phyloP scores from a whole-genome alignment of 2,329 filamentous ascomycete species.

The Scedosporium minutisporum region DNA sequence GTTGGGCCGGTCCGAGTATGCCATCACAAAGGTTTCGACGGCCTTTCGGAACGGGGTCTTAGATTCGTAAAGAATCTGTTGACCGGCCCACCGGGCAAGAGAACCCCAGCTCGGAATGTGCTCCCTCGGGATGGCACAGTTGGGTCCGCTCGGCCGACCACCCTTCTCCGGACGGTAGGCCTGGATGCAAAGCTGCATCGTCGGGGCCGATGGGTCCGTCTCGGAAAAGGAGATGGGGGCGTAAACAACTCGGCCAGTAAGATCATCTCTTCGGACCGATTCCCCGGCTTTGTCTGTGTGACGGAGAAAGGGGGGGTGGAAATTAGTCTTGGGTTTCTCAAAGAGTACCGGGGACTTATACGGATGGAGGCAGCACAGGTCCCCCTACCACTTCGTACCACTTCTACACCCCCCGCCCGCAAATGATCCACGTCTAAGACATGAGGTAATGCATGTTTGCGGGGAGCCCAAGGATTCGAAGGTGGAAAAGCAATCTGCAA shows the following conservation, averaged over 20 bases:
- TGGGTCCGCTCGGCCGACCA: neutral
- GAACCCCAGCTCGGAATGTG: conserved; percentile 24
- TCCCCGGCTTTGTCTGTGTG: neutral
- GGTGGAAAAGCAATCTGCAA: neutral
- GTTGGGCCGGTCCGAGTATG: conserved; percentile 20
- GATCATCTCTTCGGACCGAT: conserved; percentile 4
- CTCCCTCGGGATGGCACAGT: conserved; percentile 20
- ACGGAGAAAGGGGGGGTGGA: neutral
- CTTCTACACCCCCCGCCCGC: neutral
- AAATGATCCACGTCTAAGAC: neutral
- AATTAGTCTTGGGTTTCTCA: neutral
- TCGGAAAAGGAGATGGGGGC: conserved; percentile 4
- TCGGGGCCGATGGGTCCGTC: conserved; percentile 1
- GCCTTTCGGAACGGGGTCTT: conserved; percentile 21
- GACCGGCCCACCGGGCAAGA: conserved; percentile 27
- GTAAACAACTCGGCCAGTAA: conserved; percentile 1
- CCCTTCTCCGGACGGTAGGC: conserved; percentile 3
- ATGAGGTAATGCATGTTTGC: neutral
- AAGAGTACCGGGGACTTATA: neutral
- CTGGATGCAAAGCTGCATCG: conserved; percentile 3
- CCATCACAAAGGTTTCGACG: conserved; percentile 26
- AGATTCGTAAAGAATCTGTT: conserved; percentile 24
- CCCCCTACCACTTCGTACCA: neutral
- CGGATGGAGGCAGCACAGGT: neutral
- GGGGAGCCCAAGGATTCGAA: neutral